These are phyloP conservation scores for Rubroshorea leprosula DNA, from an alignment of 345 rosid genomes.

Conservation along the genomic window DNA sequence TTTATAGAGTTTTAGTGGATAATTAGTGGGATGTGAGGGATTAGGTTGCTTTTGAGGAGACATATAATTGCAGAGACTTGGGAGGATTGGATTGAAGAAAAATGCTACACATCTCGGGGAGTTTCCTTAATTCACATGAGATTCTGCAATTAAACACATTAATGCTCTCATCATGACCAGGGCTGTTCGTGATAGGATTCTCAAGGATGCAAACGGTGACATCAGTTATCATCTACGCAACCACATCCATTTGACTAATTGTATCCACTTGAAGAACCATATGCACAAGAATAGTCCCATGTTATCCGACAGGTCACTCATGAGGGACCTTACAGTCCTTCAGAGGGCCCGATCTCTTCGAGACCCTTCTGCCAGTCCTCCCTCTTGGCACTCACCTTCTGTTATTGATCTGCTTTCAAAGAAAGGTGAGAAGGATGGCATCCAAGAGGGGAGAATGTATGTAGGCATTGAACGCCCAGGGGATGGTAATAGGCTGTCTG, in stretches of 20 bases:
- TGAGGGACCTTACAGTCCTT: constrained; percentile 86
- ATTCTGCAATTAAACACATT: constrained; percentile 20
- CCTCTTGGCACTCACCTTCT: constrained; percentile 76
- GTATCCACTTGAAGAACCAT: constrained; percentile 97
- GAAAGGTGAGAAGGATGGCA: constrained; percentile 42
- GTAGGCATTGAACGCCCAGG: constrained; percentile 48
- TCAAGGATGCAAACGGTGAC: constrained; percentile 83
- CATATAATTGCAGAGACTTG: constrained; percentile 53
- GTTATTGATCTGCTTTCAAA: constrained; percentile 57
- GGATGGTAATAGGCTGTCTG: constrained; percentile 54
- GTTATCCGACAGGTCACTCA: constrained; percentile 59
- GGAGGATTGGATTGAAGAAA: constrained; percentile 29
- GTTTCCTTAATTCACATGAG: constrained; percentile 26
- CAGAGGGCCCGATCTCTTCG: constrained; percentile 86
- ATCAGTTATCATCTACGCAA: constrained; percentile 89
- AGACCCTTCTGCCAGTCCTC: constrained; percentile 91
- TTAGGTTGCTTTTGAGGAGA: constrained; percentile 5
- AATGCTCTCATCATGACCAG: constrained; percentile 67
- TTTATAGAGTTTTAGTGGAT: constrained; percentile 8
- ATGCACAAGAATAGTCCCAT: constrained; percentile 96
- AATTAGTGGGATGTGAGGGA: constrained; percentile 44
- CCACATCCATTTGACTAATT: constrained; percentile 91
- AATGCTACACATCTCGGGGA: constrained; percentile 42
- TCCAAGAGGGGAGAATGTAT: constrained; percentile 57
- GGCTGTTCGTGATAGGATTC: constrained; percentile 64